Evolutionary conservation across 2,329 filamentous ascomycete genomes (phyloP).

Genomic region (Colletotrichum camelliae): DNA sequence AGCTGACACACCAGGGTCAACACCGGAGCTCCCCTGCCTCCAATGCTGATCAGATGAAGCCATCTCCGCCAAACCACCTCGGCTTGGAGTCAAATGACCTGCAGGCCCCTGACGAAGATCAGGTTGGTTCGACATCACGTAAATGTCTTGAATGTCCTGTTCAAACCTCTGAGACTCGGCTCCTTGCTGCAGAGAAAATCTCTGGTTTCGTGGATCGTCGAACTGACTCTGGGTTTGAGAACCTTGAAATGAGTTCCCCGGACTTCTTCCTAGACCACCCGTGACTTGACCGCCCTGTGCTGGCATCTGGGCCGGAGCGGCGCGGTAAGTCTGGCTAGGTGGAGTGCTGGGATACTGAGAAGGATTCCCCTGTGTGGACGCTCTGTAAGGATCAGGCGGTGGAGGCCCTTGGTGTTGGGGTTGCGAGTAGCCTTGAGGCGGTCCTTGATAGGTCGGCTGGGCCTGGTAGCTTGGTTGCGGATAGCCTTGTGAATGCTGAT

Average conservation of each 20-base stretch:
- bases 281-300: not conserved
- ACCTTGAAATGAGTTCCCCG: not conserved
- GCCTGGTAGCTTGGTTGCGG: accelerated
- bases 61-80: not conserved
- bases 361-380: not conserved
- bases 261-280: not conserved
- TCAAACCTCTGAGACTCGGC: not conserved
- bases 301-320: not conserved
- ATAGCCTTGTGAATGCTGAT: not conserved
- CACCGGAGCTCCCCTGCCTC: not conserved
- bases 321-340: not conserved
- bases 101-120: not conserved
- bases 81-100: not conserved
- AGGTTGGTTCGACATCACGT: not conserved
- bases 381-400: not conserved
- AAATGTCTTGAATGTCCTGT: not conserved
- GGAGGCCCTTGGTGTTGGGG: not conserved
- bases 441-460: not conserved
- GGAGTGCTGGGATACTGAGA: not conserved
- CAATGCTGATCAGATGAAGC: not conserved
- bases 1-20: not conserved
- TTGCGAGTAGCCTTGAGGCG: not conserved
- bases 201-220: not conserved
- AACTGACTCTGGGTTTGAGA: not conserved
- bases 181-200: not conserved